Base-by-base conservation (phyloP, 306 rosid species). In the Fragaria iinumae region DNA sequence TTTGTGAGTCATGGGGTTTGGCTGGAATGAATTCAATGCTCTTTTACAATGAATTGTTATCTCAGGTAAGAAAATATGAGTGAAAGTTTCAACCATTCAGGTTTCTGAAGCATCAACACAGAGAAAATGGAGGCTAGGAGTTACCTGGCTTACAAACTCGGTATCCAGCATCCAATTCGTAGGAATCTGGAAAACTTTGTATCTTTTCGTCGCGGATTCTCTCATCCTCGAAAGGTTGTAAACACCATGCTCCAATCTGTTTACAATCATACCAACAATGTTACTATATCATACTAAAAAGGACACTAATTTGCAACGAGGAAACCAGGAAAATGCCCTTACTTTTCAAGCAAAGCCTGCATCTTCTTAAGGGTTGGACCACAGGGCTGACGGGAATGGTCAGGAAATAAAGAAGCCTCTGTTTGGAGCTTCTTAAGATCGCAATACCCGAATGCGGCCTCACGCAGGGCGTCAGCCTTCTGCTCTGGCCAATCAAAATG, bases 401-500 rank as follows among this genome's bases (percentile, higher is more conserved):
- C 99, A 0, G 90, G 83, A 65, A 96, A 91, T 27, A 90, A 91
- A 2, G 91, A 83, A 16, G 97, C 98, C 83, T 92, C 99, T 3
- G 90, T 83, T 79, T 76, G 94, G 3, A 96, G 85, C 90, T 96
- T 96, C 94, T 96, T 96, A 55, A 96, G 74, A 85, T 96, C 99
- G 69, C 89, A 86, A 71, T 91, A 92, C 21, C 90, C 99, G 29
- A 96, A 96, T 17, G 99, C 99, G 66, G 99, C 99, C 87, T 96
- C 99, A 3, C 99, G 90, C 76, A 96, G 81, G 0, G 97, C 96
- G 48, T 96, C 99, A 0, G 99, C 99, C 78, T 96, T 96, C 44
- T 91, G 89, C 89, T 96, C 99, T 2, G 99, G 99, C 99, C 99
- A 96, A 14, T 96, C 81, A 29, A 96, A 96, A 86, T 96, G 99